A percentile compares a stretch with the other conserved stretches of the same genome.
These are phyloP conservation scores for Austroboletus novae-zelandiae DNA, from an alignment of 1,284 basidiomycete species.

Conservation along the genomic window DNA sequence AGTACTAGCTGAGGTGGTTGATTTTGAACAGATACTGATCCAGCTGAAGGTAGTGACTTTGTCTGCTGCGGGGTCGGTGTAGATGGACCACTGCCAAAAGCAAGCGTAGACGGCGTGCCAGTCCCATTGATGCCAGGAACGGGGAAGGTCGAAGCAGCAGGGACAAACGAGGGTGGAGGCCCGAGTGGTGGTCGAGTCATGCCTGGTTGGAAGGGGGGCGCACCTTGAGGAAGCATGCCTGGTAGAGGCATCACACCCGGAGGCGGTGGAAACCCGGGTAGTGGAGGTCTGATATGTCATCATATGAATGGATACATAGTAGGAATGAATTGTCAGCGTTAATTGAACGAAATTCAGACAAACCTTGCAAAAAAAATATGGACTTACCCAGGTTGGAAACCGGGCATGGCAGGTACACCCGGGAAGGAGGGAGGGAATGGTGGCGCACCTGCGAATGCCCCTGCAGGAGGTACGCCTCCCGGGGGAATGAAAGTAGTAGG, in stretches of 20 bases:
- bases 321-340: slow-evolving; percentile 18
- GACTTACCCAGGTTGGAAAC: slow-evolving; percentile 49
- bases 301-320: slow-evolving; percentile 11
- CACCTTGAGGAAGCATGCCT: slow-evolving; percentile 37
- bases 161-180: slow-evolving; percentile 37
- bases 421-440: slow-evolving; percentile 38
- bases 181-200: slow-evolving; percentile 36
- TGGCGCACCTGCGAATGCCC: slow-evolving; percentile 34
- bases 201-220: slow-evolving; percentile 41
- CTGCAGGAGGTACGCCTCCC: slow-evolving; percentile 31
- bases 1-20: slow-evolving; percentile 43
- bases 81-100: slow-evolving; percentile 22
- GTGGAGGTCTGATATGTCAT: slow-evolving; percentile 37
- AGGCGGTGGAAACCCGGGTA: slow-evolving; percentile 43
- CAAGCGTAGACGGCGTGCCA: slow-evolving; percentile 11
- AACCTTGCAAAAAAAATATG: slow-evolving; percentile 25
- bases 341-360: slow-evolving; percentile 11
- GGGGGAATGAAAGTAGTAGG: slow-evolving; percentile 34
- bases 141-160: slow-evolving; percentile 29
- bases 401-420: slow-evolving; percentile 40
- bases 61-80: slow-evolving; percentile 15
- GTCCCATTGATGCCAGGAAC: slow-evolving; percentile 17
- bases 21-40: slow-evolving; percentile 19
- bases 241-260: slow-evolving; percentile 36
- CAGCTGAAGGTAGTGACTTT: slow-evolving; percentile 17